A percentile compares a stretch with the other conserved stretches of the same genome.
phyloP scores from a whole-genome alignment of 331 rosid species.

The Acacia concinna region DNA sequence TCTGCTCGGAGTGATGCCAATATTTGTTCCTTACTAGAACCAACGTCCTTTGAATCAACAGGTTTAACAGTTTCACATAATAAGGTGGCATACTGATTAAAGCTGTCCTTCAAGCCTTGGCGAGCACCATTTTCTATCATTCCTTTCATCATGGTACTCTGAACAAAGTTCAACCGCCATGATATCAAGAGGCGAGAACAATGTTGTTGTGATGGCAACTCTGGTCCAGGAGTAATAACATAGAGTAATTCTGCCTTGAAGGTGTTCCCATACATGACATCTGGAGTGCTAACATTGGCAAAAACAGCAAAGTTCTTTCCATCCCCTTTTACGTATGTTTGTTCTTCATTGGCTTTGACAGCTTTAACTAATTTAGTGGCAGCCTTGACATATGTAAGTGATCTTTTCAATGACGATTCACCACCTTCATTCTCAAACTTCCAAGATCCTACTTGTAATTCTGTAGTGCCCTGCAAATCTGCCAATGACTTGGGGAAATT shows the following conservation, averaged over 20 bases:
- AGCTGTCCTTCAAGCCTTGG: conserved; percentile 86
- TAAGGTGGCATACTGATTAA: conserved; percentile 67
- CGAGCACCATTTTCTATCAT: conserved; percentile 94
- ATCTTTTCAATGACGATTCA: conserved; percentile 51
- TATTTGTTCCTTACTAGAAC: conserved; percentile 74
- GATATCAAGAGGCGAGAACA: conserved; percentile 78
- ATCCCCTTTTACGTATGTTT: conserved; percentile 81
- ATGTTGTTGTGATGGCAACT: conserved; percentile 75
- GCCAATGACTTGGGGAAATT: conserved; percentile 63
- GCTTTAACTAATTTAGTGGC: conserved; percentile 78
- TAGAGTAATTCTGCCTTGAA: conserved; percentile 74
- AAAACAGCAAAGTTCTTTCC: conserved; percentile 77
- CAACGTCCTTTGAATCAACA: conserved; percentile 71
- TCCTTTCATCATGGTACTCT: conserved; percentile 96
- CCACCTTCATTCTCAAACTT: conserved; percentile 66
- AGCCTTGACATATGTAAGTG: conserved; percentile 67
- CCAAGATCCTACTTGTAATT: conserved; percentile 74
- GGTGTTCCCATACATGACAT: conserved; percentile 78
- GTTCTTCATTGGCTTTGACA: conserved; percentile 80
- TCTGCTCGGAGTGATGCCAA: conserved; percentile 83
- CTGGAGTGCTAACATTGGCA: conserved; percentile 76
- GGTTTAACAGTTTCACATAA: conserved; percentile 71
- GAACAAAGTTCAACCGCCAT: conserved; percentile 88
- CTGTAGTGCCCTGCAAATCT: conserved; percentile 74
- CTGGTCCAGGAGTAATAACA: conserved; percentile 79